Conservation (phyloP, 306 rosid species). For the Corylus americana region DNA sequence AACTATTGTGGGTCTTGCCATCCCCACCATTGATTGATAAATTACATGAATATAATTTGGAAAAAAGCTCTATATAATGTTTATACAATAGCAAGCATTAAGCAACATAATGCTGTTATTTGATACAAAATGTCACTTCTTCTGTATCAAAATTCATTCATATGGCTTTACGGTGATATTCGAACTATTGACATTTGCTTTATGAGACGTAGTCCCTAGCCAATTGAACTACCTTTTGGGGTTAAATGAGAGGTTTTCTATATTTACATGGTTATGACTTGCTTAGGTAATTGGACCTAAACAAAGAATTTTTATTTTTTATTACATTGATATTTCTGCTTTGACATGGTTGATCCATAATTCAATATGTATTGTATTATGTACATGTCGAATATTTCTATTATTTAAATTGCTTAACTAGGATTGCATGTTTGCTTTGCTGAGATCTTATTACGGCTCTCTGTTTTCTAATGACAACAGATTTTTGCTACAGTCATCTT, state of each 20-base stretch:
- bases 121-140: no score
- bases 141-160: neutral
- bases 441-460: constrained; percentile 23
- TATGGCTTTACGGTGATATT: neutral
- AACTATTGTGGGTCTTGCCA: no score
- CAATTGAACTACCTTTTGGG: no score
- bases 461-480: constrained; percentile 47
- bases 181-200: no score
- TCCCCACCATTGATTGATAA: no score
- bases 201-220: no score
- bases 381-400: neutral
- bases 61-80: no score
- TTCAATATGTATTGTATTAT: neutral
- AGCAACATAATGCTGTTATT: no score
- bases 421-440: constrained; percentile 2
- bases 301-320: neutral
- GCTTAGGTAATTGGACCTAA: no score
- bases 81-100: no score
- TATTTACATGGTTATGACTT: neutral
- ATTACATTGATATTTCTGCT: neutral
- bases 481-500: constrained; percentile 75
- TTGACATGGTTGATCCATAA: neutral
- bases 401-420: neutral
- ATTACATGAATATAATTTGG: no score
- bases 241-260: neutral